Conservation (phyloP, 2,329 filamentous ascomycete species). For the Colletotrichum siamense region DNA sequence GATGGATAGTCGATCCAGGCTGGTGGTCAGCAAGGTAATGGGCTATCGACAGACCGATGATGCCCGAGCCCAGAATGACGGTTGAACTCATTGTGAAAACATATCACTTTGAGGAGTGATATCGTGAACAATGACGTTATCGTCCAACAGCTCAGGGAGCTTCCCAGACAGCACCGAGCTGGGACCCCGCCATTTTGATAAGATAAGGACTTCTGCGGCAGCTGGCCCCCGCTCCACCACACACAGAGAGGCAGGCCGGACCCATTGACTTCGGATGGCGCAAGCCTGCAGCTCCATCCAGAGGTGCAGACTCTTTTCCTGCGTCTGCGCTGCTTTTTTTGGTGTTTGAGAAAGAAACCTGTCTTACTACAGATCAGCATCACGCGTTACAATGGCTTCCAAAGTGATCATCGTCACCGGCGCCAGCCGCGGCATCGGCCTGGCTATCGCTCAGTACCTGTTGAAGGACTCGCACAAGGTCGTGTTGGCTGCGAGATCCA, state of each 20-base stretch:
- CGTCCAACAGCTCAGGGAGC: background rate
- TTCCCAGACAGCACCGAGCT: background rate
- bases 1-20: conserved; percentile 46
- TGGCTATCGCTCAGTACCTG: conserved; percentile 58
- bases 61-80: conserved; percentile 72
- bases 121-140: background rate
- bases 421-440: conserved; percentile 67
- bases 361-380: background rate
- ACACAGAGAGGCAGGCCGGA: background rate
- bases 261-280: background rate
- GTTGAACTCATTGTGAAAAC: conserved; percentile 51
- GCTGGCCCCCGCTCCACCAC: background rate
- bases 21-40: conserved; percentile 69
- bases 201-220: conserved; percentile 1
- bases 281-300: background rate
- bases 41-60: conserved; percentile 74
- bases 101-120: background rate
- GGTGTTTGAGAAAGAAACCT: background rate
- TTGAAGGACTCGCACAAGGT: conserved; percentile 61
- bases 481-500: conserved; percentile 62
- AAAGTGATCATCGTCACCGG: conserved; percentile 76
- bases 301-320: background rate
- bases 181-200: background rate
- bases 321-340: background rate
- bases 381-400: conserved; percentile 43